Evolutionary conservation across 306 rosid species (phyloP), one percentile per base, ranked within the genome.

Genomic region (Gillenia trifoliata): DNA sequence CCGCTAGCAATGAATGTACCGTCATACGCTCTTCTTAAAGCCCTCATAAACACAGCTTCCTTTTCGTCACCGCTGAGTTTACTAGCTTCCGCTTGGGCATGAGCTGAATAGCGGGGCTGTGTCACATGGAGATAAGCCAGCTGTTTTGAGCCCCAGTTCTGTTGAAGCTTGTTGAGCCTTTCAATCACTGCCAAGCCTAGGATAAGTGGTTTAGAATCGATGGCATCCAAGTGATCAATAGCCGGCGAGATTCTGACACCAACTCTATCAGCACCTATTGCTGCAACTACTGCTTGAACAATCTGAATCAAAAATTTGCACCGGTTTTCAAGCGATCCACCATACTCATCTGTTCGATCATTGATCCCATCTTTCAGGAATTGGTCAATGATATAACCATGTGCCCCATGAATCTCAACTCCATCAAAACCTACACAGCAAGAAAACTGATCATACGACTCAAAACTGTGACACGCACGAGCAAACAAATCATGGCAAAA

Each of bases 361-460:
- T 81, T 87, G 64, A 86, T 83, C 33, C 86, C 83, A 40, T 81
- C 86, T 72, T 84, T 87, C 41, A 88, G 40, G 80, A 80, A 80
- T 33, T 84, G 84, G 67, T 86, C 88, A 0, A 79, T 81, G 41
- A 91, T 91, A 67, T 91, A 93, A 40, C 98, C 97, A 29, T 93
- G 98, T 19, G 97, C 98, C 28, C 91, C 89, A 56, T 93, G 98
- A 79, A 93, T 86, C 83, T 93, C 97, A 40, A 91, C 83, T 68
- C 96, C 98, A 73, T 93, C 96, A 71, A 93, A 93, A 77, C 98
- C 98, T 93, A 83, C 11, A 47, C 11, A 0, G 8, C 47, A 8
- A 3, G 25, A 34, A 47, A 36, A 59, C 25, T 34, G 22, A 25
- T 20, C 38, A n/a, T 47, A 6, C 29, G 36, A 29, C 6, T 29